Conservation (phyloP, 495 filamentous ascomycete genomes). For the Pyronema omphalodes region DNA sequence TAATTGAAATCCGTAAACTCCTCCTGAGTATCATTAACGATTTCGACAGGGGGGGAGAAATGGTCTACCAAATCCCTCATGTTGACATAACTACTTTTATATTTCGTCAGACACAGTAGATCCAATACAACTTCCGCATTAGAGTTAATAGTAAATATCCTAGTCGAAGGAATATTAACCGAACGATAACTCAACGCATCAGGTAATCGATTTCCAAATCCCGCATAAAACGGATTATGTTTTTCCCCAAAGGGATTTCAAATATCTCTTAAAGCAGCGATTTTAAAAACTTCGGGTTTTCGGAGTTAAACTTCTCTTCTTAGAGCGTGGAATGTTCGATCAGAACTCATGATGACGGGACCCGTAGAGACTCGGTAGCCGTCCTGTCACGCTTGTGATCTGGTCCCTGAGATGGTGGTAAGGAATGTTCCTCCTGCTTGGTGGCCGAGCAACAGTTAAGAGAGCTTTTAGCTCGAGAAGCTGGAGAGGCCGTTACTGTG, state of each 20-base stretch:
- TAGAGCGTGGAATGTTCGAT: conserved; percentile 89
- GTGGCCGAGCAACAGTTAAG: too few species aligned
- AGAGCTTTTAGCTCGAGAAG: too few species aligned
- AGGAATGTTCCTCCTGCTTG: too few species aligned
- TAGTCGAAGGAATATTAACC: conserved; percentile 78
- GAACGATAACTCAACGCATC: conserved; percentile 91
- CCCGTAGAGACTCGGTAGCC: conserved; percentile 71
- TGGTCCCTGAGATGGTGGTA: too few species aligned
- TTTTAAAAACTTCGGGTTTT: conserved; percentile 98
- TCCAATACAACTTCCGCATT: conserved; percentile 90
- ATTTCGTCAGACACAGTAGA: conserved; percentile 73
- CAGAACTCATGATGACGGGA: conserved; percentile 84
- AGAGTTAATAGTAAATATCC: conserved; percentile 98
- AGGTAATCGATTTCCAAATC: conserved; percentile 90
- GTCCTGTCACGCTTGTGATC: too few species aligned
- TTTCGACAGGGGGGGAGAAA: conserved; percentile 75
- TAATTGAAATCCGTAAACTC: conserved; percentile 80
- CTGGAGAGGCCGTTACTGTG: too few species aligned
- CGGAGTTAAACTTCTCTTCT: conserved; percentile 86
- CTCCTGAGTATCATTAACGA: conserved; percentile 60
- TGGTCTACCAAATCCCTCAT: conserved; percentile 95
- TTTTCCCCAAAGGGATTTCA: conserved; percentile 65
- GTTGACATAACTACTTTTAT: conserved; percentile 90
- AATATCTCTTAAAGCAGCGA: conserved; percentile 92
- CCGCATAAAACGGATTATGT: conserved; percentile 78